Base-by-base conservation (phyloP, 2,329 filamentous ascomycete species). In the Beauveria australis region DNA sequence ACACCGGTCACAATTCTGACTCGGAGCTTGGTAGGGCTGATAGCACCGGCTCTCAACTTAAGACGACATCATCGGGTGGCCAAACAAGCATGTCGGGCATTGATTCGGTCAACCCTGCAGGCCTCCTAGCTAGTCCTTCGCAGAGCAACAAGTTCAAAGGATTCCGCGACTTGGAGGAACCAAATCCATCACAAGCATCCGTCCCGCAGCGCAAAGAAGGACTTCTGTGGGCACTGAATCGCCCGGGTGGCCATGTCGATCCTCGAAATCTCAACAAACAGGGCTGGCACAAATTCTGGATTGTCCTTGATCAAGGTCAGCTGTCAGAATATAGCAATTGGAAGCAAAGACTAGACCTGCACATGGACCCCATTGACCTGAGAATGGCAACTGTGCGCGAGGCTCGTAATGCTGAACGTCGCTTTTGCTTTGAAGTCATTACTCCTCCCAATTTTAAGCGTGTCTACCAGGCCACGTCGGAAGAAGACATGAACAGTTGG, bases 251-350 rank as follows among this genome's bases (percentile, higher is more conserved):
- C 61, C 94, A 99, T 72, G 92, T 94, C 30, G 95, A 99, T 72
- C 94, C 94, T 10, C 91, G 94, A 67, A 92, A 91, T 19, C 79
- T 99, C 67, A 97, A 97, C 71, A 97, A 97, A 72, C 92, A 96
- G 74, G 92, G 91, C 55, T 99, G 94, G 94, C 94, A 99, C 74
- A 99, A 99, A 90, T 99, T 97, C 75, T 99, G 94, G 94, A 95
- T 99, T 65, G 94, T 99, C 2, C 81, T 99, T 49, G 95, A 97
- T 71, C 92, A 96, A 74, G 94, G 94, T 26, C 96, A 94, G 72
- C 81, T 99, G 18, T 97, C 93, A 1, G 94, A 99, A 71, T 99
- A 99, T 75, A 96, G 92, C 72, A 97, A 99, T 73, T 99, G 94
- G 94, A 99, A 99, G 75, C 91, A 99, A 72, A 93, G 86, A 72